Conservation (phyloP, 768 basidiomycete genomes). For the Pulveroboletus sp. region DNA sequence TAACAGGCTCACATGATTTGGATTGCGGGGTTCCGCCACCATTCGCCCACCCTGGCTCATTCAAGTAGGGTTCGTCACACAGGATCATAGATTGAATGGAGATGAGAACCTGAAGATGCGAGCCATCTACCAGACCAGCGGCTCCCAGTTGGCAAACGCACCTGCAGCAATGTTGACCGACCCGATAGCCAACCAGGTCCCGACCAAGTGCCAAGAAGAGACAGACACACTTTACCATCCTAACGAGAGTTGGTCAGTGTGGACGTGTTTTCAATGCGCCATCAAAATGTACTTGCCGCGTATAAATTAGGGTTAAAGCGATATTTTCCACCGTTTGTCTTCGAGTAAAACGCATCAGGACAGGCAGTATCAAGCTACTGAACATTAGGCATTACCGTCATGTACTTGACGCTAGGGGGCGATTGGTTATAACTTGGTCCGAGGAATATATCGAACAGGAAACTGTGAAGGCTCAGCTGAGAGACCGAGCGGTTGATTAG, state of each 20-base stretch:
- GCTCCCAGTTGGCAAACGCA: slow-evolving; percentile 22
- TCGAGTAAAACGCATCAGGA: neutral
- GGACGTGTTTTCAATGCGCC: neutral
- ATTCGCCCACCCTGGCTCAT: slow-evolving; percentile 85
- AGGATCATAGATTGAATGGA: slow-evolving; percentile 97
- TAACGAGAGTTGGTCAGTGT: slow-evolving; percentile 24
- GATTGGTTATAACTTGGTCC: slow-evolving; percentile 83
- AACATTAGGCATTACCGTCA: slow-evolving; percentile 39
- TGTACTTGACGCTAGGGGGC: slow-evolving; percentile 72
- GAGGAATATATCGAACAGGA: slow-evolving; percentile 89
- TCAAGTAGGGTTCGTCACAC: slow-evolving; percentile 87
- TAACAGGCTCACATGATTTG: slow-evolving; percentile 55
- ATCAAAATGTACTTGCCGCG: slow-evolving; percentile 48
- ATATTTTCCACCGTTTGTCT: slow-evolving; percentile 86
- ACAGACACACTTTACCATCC: slow-evolving; percentile 94
- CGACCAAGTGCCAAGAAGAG: slow-evolving; percentile 85
- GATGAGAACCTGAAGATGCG: slow-evolving; percentile 57
- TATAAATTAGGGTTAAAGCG: slow-evolving; percentile 95
- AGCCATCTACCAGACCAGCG: neutral
- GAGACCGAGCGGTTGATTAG: neutral
- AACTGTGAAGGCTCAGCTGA: slow-evolving; percentile 33
- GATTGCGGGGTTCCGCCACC: slow-evolving; percentile 72
- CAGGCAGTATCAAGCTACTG: slow-evolving; percentile 5
- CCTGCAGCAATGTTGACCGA: slow-evolving; percentile 85
- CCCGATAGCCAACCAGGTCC: slow-evolving; percentile 94